Evolutionary conservation across 2,329 filamentous ascomycete genomes (phyloP).

Genomic region (Neophaeococcomyces aloes): DNA sequence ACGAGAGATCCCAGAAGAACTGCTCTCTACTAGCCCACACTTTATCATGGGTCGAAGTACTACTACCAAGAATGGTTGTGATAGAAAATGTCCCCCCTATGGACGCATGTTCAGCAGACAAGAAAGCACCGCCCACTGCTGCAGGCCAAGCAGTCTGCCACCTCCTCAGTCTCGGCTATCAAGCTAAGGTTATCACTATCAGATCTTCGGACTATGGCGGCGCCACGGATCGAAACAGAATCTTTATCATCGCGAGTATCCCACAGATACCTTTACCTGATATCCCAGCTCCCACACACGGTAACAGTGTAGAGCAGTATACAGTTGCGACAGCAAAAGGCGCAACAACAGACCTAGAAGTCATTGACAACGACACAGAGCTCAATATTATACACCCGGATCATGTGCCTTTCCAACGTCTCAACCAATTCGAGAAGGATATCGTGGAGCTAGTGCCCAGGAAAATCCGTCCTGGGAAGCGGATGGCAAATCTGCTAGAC

Average conservation of each 20-base stretch:
- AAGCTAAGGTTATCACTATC: constrained; percentile 55
- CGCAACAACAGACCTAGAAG: constrained; percentile 51
- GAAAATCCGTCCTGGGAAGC: constrained; percentile 26
- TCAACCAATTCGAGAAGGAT: constrained; percentile 25
- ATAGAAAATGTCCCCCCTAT: constrained; percentile 68
- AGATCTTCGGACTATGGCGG: constrained; percentile 62
- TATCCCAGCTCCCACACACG: constrained; percentile 57
- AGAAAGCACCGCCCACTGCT: background rate
- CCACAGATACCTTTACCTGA: constrained; percentile 50
- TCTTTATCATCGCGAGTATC: constrained; percentile 63
- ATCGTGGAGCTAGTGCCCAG: constrained; percentile 51
- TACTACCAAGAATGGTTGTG: constrained; percentile 61
- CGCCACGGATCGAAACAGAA: constrained; percentile 53
- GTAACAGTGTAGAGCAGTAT: constrained; percentile 30
- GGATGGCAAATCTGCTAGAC: constrained; percentile 10
- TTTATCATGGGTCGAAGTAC: constrained; percentile 62
- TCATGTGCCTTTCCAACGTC: constrained; percentile 45
- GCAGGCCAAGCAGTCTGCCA: constrained; percentile 54
- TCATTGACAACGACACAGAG: constrained; percentile 50
- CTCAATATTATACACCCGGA: constrained; percentile 58
- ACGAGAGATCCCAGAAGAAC: constrained; percentile 51
- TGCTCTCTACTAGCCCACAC: constrained; percentile 70
- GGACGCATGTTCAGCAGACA: constrained; percentile 52
- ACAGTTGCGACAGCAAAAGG: constrained; percentile 39
- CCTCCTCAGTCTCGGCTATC: constrained; percentile 67